Conservation (phyloP, 2,329 filamentous ascomycete species). For the Trichophyton equinum region DNA sequence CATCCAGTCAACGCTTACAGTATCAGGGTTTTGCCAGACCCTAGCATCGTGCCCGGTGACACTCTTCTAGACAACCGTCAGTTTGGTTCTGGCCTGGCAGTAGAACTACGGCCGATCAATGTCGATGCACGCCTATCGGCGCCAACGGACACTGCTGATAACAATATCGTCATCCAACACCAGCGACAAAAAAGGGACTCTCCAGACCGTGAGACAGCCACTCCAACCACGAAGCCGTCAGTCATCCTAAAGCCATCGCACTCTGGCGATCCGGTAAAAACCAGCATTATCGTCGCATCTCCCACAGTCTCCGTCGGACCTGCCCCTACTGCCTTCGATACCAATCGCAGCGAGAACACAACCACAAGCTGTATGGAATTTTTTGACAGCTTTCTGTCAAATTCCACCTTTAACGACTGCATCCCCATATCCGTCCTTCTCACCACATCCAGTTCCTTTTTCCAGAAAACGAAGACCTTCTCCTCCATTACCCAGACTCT, state of each 20-base stretch:
- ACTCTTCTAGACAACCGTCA: neutral
- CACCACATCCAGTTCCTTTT: slow-evolving; percentile 73
- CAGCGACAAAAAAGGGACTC: neutral
- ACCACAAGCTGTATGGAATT: slow-evolving; percentile 41
- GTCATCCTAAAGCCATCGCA: neutral
- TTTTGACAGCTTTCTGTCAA: slow-evolving; percentile 53
- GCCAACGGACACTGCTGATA: neutral
- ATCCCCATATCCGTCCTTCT: slow-evolving; percentile 76
- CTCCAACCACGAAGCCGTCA: neutral
- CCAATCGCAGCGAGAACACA: slow-evolving; percentile 51
- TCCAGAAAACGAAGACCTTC: slow-evolving; percentile 60
- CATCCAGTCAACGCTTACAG: neutral
- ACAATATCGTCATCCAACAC: neutral
- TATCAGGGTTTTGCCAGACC: neutral
- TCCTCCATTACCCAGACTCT: slow-evolving; percentile 63
- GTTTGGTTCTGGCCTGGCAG: neutral
- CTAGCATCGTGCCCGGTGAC: neutral
- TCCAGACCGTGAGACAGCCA: neutral
- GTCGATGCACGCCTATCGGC: neutral
- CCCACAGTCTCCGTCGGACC: slow-evolving; percentile 17
- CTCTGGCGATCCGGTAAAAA: neutral
- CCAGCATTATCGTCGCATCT: slow-evolving; percentile 10
- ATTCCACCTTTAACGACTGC: slow-evolving; percentile 58
- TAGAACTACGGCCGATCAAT: neutral
- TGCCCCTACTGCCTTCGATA: slow-evolving; percentile 56